phyloP scores from a whole-genome alignment of 1,139 yeast species.

The Hyphopichia khmerensis region DNA sequence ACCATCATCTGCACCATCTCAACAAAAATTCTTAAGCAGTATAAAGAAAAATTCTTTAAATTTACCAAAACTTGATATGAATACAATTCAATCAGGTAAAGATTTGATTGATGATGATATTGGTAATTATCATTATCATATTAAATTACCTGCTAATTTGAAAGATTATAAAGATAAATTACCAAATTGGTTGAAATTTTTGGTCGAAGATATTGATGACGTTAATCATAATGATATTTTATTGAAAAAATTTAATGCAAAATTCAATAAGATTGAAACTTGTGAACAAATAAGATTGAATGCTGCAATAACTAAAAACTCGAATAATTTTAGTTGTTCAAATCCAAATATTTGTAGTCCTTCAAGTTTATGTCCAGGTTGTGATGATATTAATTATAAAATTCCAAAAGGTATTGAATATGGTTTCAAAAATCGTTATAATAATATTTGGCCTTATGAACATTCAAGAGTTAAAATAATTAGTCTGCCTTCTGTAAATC shows the following conservation, averaged over 20 bases:
- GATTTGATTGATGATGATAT: slow-evolving; percentile 22
- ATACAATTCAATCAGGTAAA: background rate
- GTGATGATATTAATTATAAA: slow-evolving; percentile 43
- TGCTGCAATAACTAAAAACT: slow-evolving; percentile 20
- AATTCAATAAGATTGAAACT: slow-evolving; percentile 49
- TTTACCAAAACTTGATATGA: slow-evolving; percentile 16
- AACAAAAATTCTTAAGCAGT: slow-evolving; percentile 29
- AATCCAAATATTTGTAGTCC: slow-evolving; percentile 42
- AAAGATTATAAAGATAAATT: slow-evolving; percentile 20
- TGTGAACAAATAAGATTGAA: slow-evolving; percentile 50
- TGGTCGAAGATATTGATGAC: slow-evolving; percentile 12
- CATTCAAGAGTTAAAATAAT: slow-evolving; percentile 41
- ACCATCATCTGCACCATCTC: slow-evolving; percentile 34
- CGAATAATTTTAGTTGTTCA: slow-evolving; percentile 7
- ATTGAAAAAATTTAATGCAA: slow-evolving; percentile 30
- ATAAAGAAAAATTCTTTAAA: slow-evolving; percentile 25
- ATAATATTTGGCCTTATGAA: slow-evolving; percentile 48
- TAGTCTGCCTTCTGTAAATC: slow-evolving; percentile 11
- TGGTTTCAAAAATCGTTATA: slow-evolving; percentile 46
- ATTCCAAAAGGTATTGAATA: slow-evolving; percentile 54
- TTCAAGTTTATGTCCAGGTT: slow-evolving; percentile 41
- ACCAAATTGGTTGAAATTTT: slow-evolving; percentile 51
- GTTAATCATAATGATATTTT: slow-evolving; percentile 17
- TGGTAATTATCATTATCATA: slow-evolving; percentile 32
- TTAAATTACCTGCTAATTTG: slow-evolving; percentile 35